Percentiles rank a stretch among this genome's conserved stretches.
Conservation (phyloP, 2,329 filamentous ascomycete species). For the Orbilia javanica region DNA sequence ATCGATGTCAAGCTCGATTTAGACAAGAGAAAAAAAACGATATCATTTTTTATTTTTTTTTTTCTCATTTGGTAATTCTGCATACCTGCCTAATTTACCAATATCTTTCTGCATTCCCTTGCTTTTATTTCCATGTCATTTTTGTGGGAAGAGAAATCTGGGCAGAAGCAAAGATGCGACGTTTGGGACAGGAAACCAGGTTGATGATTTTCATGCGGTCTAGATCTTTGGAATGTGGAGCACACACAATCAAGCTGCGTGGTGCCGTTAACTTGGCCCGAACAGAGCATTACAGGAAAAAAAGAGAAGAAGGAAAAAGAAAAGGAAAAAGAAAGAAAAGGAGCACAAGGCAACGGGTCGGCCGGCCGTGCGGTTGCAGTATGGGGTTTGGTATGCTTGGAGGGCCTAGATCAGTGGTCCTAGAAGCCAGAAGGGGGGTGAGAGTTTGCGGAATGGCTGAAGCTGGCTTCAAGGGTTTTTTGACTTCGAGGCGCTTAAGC, state of each 20-base stretch:
- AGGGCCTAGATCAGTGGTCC: conserved; percentile 34
- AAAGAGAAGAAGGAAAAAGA: conserved; percentile 4
- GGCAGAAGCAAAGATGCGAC: conserved; percentile 13
- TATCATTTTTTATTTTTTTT: conserved; percentile 36
- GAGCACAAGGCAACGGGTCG: conserved; percentile 9
- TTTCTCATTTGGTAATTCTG: not conserved
- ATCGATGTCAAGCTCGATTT: not conserved
- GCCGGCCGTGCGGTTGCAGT: conserved; percentile 10
- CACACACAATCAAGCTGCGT: not conserved
- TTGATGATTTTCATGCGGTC: conserved; percentile 40
- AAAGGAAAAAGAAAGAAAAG: conserved; percentile 9
- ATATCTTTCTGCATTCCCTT: conserved; percentile 4
- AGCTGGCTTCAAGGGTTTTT: conserved; percentile 17
- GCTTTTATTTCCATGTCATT: conserved; percentile 5
- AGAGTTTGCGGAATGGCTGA: conserved; percentile 16
- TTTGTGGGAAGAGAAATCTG: conserved; percentile 26
- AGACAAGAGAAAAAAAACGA: conserved; percentile 26
- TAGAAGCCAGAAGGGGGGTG: not conserved
- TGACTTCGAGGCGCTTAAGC: conserved; percentile 56
- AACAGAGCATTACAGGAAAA: too few relatives aligned
- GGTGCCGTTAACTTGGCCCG: not conserved
- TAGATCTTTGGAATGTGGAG: conserved; percentile 57
- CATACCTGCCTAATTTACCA: not conserved
- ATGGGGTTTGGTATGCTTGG: conserved; percentile 22
- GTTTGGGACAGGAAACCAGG: conserved; percentile 25